Evolutionary conservation across 2,329 filamentous ascomycete genomes (phyloP), one percentile per base, ranked within the genome.

Genomic region (Aspergillus ochraceus): DNA sequence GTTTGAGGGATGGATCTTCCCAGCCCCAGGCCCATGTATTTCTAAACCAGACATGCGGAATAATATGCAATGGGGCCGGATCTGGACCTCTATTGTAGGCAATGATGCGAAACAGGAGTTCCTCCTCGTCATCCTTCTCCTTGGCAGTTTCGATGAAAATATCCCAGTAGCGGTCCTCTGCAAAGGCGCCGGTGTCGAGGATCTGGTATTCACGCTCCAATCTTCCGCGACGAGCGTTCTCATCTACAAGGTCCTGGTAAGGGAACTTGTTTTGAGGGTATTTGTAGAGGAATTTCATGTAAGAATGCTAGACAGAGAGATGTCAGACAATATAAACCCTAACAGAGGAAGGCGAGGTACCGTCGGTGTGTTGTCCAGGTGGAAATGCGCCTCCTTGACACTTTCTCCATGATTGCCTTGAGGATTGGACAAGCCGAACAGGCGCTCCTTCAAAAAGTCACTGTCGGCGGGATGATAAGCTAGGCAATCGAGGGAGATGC

Each of bases 221-320:
- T 75, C 89, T 91, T 58, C 84, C 84, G 65, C 93, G 86, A 66
- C 83, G 86, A 49, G 88, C 92, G 73, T 97, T 98, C 72, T 96
- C 91, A 64, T 91, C 82, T 65, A 96, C 80, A 51, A 98, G 82
- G 65, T 97, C 88, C 75, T 97, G 84, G 80, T 98, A 98, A 2
- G 94, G 95, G 71, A 98, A 98, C 64, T 89, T 87, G 69, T 85
- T 86, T 78, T 98, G 94, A 0, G 95, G 95, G 70, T 97, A 96
- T 78, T 98, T 98, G 85, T 98, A 98, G 67, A 98, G 88, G 72
- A 88, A 96, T 77, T 98, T 98, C 94, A 98, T 98, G 81, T 98
- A 98, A 29, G 94, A 96, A 78, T 97, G 93, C 90, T 93, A 24
- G 45, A 6, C 22, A 11, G 1, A 29, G n/a, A 49, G 20, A 46